A percentile compares a stretch with the other conserved stretches of the same genome.
These are phyloP conservation scores for Phytophthora cactorum DNA, from an alignment of 352 stramenopile genomes.

Conservation along the genomic window DNA sequence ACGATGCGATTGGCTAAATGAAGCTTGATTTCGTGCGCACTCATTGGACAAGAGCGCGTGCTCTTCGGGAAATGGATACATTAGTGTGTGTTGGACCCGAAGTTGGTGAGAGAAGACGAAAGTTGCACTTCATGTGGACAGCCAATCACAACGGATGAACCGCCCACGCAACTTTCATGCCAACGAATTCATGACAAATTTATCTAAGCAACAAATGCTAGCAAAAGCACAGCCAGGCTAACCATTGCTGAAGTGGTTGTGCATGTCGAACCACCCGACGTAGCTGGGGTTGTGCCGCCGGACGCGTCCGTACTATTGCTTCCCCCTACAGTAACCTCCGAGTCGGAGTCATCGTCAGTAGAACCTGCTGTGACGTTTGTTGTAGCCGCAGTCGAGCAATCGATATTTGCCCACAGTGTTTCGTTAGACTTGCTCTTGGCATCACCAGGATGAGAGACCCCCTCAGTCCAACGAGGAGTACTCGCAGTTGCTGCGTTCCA, in stretches of 20 bases:
- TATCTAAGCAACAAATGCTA: too few relatives aligned
- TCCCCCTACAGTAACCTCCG: too few relatives aligned
- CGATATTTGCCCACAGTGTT: not conserved
- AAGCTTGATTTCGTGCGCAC: not conserved
- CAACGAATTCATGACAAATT: too few relatives aligned
- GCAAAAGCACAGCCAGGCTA: too few relatives aligned
- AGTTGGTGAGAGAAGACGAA: not conserved
- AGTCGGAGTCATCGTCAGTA: too few relatives aligned
- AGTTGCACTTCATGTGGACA: not conserved
- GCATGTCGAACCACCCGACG: too few relatives aligned
- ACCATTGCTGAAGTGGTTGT: too few relatives aligned
- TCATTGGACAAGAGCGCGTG: conserved; percentile 12
- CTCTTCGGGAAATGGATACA: conserved; percentile 10
- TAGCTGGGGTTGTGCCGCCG: too few relatives aligned
- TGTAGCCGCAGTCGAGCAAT: not conserved
- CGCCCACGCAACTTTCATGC: too few relatives aligned
- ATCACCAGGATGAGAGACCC: not conserved
- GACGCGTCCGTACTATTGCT: too few relatives aligned
- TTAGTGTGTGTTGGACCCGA: not conserved
- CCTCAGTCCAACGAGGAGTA: not conserved
- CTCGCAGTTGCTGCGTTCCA: not conserved
- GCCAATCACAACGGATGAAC: not conserved
- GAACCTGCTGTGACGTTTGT: too few relatives aligned
- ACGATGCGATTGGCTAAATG: conserved; percentile 1
- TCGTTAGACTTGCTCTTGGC: not conserved